Base-by-base conservation (phyloP, 2,329 filamentous ascomycete genomes). In the Curvularia sp. region DNA sequence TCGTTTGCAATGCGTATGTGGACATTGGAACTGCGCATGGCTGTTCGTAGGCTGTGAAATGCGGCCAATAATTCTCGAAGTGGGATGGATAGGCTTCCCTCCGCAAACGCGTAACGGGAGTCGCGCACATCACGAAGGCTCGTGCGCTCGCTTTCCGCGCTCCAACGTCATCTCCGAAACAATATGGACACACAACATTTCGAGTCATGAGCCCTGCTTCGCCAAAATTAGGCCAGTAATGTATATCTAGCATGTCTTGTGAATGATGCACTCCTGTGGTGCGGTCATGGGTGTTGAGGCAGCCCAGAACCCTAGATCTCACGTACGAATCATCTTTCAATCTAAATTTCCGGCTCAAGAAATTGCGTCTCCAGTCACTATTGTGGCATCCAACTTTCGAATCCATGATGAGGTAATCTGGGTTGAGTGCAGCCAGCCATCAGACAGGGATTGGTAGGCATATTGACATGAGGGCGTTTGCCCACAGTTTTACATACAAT, bases 361-460 rank as follows among this genome's bases (percentile, higher is more conserved):
- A 0, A 77, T 0, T 75, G 41, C 62, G 69, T 24, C 78, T 68
- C 31, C 67, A 71, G 58, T 80, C 77, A 1, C 70, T 2, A 51
- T 79, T 79, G 18, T 73, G 71, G 61, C 79, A 80, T 64, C 79
- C 77, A 52, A 74, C 68, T 4, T 46, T 55, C 3, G 77, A 75
- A 31, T 73, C 67, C 56, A 80, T 51, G 28, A 71, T 70, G 43
- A 80, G 66, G 58, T 80, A 79, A 53, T 80, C 80, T 8, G 78
- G 79, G 55, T 74, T 77, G 54, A 81, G 42, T 79, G 80, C 53
- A 81, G 57, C 70, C 74, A 80, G 1, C 77, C 78, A 62, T 78
- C 73, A 53, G 20, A 80, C 77, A 5, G 78, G 78, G 51, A 77
- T 74, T 6, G 68, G 57, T 80, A 78, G 2, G 79, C 78, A 68